phyloP scores from a whole-genome alignment of 805 yeast species.

The Saturnispora gosingensis region DNA sequence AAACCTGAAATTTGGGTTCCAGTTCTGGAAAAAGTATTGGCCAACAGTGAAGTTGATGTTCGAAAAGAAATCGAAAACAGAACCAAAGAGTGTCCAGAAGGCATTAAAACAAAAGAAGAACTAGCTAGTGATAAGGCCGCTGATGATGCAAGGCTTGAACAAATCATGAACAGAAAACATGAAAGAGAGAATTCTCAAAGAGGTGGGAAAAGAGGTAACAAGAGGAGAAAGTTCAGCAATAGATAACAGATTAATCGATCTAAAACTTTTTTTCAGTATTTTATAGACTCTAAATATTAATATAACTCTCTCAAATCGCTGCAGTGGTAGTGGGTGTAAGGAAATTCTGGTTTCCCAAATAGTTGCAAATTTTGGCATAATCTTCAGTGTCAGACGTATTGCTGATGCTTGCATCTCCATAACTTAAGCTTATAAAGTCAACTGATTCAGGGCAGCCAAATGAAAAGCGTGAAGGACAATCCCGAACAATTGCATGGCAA shows the following conservation, averaged over 20 bases:
- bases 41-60: constrained; percentile 32
- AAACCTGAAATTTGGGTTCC: constrained; percentile 63
- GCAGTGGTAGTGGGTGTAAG: neutral
- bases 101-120: constrained; percentile 3
- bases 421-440: constrained; percentile 30
- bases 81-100: constrained; percentile 14
- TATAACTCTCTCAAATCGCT: neutral
- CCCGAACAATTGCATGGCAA: constrained; percentile 69
- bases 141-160: constrained; percentile 3
- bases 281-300: neutral
- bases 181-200: neutral
- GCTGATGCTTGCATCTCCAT: constrained; percentile 23
- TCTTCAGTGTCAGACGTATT: neutral
- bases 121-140: constrained; percentile 4
- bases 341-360: neutral
- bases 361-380: neutral
- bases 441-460: constrained; percentile 60
- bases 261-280: neutral
- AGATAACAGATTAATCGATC: neutral
- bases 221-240: neutral
- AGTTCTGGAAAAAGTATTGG: constrained; percentile 46
- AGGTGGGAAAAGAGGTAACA: neutral
- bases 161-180: constrained; percentile 2
- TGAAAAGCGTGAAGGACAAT: constrained; percentile 72
- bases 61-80: constrained; percentile 30